A percentile compares a stretch with the other conserved stretches of the same genome.
These are phyloP conservation scores for Colletotrichum zoysiae DNA, from an alignment of 2,329 filamentous ascomycete genomes.

Conservation along the genomic window DNA sequence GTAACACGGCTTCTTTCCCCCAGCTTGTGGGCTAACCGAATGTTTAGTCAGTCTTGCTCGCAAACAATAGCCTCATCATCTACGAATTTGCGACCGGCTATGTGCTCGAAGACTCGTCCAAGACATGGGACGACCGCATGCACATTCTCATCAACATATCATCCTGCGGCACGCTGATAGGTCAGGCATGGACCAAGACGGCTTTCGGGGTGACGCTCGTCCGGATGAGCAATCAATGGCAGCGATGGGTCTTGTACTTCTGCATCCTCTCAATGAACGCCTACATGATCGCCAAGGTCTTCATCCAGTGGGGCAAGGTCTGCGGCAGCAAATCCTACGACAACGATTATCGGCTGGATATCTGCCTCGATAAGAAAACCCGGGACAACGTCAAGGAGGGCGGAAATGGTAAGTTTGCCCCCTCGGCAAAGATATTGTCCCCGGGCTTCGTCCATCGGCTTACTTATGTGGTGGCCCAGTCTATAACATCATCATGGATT, in stretches of 20 bases:
- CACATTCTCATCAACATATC: conserved; percentile 63
- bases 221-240: conserved; percentile 59
- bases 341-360: conserved; percentile 60
- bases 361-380: conserved; percentile 56
- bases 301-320: conserved; percentile 64
- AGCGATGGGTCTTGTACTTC: conserved; percentile 60
- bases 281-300: conserved; percentile 60
- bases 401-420: conserved; percentile 59
- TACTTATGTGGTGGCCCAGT: conserved; percentile 50
- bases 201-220: conserved; percentile 54
- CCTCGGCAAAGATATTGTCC: background rate
- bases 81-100: conserved; percentile 63
- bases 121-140: conserved; percentile 65
- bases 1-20: no score
- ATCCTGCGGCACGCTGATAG: conserved; percentile 53
- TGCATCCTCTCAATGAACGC: conserved; percentile 63
- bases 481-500: conserved; percentile 61
- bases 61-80: conserved; percentile 60
- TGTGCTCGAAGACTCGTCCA: conserved; percentile 51
- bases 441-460: background rate
- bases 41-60: conserved; percentile 53
- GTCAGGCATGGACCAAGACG: conserved; percentile 53
- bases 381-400: conserved; percentile 61
- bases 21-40: background rate
- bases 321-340: conserved; percentile 58